phyloP scores from a whole-genome alignment of 129 eudicot genomes.

The Flaveria bidentis region DNA sequence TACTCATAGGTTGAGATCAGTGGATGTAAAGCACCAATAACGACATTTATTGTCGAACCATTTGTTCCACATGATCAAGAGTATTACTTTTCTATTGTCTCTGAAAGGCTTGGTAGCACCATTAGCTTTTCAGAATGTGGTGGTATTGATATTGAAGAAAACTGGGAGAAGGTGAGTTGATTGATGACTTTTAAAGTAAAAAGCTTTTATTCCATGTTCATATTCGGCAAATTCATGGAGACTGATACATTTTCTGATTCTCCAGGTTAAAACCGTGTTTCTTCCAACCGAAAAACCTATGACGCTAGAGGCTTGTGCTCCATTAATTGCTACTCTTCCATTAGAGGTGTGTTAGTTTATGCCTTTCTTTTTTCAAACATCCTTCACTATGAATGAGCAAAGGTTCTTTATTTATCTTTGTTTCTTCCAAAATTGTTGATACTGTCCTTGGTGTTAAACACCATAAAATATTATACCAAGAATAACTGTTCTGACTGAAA shows the following conservation, averaged over 20 bases:
- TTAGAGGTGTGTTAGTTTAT: conserved; percentile 56
- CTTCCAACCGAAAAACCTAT: conserved; percentile 75
- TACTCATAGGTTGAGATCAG: conserved; percentile 75
- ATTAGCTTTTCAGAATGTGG: conserved; percentile 93
- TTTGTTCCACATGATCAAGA: conserved; percentile 91
- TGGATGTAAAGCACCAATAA: conserved; percentile 89
- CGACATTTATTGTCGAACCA: conserved; percentile 87
- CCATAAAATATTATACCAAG: background rate
- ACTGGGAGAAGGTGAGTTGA: conserved; percentile 82
- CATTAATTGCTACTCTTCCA: conserved; percentile 83
- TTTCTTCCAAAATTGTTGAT: background rate
- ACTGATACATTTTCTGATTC: conserved; percentile 3
- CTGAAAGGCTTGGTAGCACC: conserved; percentile 75
- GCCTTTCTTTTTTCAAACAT: background rate
- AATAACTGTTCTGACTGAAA: background rate
- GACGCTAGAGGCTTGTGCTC: conserved; percentile 70
- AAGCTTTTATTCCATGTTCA: background rate
- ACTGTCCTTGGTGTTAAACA: background rate
- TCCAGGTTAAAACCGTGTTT: conserved; percentile 76
- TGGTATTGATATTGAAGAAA: conserved; percentile 90
- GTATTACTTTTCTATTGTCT: conserved; percentile 68
- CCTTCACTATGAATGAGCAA: background rate
- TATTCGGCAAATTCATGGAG: background rate
- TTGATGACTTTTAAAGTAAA: background rate
- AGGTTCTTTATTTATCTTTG: background rate